Percentiles rank a stretch among this genome's conserved stretches.
phyloP scores from a whole-genome alignment of 2,329 filamentous ascomycete species.

The Fusarium nygamai region DNA sequence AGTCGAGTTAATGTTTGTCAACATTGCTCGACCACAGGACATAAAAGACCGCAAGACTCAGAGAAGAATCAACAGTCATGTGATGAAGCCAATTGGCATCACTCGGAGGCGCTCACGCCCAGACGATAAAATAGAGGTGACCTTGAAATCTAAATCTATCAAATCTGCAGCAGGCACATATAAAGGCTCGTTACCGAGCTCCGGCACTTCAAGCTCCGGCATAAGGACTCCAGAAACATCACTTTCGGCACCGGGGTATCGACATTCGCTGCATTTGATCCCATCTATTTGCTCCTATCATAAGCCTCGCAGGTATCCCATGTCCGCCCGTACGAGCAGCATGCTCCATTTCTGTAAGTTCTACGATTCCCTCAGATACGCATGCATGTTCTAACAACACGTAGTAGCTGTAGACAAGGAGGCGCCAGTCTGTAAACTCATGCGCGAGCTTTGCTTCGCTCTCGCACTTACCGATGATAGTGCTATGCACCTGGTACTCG shows the following conservation, averaged over 20 bases:
- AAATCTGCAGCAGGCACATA: rapidly evolving
- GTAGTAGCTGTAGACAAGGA: not conserved
- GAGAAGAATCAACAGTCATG: not conserved
- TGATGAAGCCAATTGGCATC: not conserved
- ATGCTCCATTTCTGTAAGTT: not conserved
- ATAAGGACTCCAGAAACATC: rapidly evolving
- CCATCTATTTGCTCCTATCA: not conserved
- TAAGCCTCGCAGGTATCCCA: not conserved
- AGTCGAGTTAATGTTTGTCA: not conserved
- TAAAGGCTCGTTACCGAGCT: rapidly evolving
- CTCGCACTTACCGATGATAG: not conserved
- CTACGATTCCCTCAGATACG: rapidly evolving
- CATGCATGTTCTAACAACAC: rapidly evolving
- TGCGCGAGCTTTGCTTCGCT: not conserved
- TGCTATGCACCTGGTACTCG: not conserved
- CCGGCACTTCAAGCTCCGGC: not conserved
- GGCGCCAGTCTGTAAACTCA: not conserved
- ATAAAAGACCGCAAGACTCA: not conserved
- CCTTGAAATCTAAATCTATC: no score
- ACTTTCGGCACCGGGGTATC: rapidly evolving
- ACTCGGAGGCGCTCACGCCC: not conserved
- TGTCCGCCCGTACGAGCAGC: not conserved
- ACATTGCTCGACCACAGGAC: not conserved
- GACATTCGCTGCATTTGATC: not conserved
- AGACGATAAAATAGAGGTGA: rapidly evolving